Conservation (phyloP, 768 basidiomycete species). For the Rhodotorula babjevae region DNA sequence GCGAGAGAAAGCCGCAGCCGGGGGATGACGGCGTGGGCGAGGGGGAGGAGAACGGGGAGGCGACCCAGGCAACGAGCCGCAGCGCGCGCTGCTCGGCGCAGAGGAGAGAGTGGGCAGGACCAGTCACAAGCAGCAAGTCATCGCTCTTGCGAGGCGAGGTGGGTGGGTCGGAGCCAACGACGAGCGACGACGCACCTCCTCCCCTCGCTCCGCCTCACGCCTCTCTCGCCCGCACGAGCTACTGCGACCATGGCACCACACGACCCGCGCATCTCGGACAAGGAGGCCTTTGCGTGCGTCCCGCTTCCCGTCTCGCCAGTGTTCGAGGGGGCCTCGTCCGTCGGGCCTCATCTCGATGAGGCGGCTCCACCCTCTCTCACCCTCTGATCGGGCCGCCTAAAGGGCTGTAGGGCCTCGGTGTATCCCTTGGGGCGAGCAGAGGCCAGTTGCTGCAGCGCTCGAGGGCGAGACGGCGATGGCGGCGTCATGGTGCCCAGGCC, state of each 20-base stretch:
- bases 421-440: accelerated
- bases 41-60: no score
- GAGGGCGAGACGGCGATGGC: background rate
- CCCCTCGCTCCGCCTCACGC: no score
- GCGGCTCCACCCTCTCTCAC: background rate
- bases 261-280: slow-evolving; percentile 29
- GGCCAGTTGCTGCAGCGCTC: background rate
- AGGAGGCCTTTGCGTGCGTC: slow-evolving; percentile 31
- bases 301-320: no score
- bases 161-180: no score
- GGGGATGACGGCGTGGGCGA: no score
- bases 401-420: background rate
- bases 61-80: no score
- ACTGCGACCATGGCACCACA: slow-evolving; percentile 5
- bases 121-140: no score
- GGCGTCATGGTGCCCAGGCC: background rate
- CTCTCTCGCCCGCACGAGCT: background rate
- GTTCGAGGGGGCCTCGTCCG: background rate
- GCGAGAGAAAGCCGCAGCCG: no score
- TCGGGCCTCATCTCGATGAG: background rate
- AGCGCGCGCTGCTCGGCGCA: no score
- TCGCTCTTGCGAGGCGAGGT: no score
- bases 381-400: background rate
- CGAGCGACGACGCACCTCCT: no score
- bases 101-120: no score